Evolutionary conservation across 345 rosid genomes (phyloP).

Genomic region (Capsella bursapastoris): DNA sequence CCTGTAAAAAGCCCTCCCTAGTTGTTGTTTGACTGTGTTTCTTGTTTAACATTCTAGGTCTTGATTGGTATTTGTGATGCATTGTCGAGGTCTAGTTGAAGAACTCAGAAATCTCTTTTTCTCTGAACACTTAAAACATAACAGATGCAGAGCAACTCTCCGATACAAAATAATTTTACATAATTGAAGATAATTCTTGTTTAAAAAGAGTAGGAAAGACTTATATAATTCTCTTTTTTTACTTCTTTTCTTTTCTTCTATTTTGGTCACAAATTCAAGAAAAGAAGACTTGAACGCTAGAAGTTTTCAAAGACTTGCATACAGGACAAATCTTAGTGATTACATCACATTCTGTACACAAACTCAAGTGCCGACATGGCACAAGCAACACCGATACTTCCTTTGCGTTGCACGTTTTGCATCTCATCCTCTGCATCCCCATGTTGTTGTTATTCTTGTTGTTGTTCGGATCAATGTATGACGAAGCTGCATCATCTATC

Average conservation of each 20-base stretch:
- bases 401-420: constrained; percentile 58
- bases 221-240: background rate
- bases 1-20: no score
- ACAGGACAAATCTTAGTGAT: constrained; percentile 58
- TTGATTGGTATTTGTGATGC: no score
- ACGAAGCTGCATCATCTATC: constrained; percentile 66
- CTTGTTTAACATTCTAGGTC: no score
- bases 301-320: constrained; percentile 61
- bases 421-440: constrained; percentile 47
- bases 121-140: no score
- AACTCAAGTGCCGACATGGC: constrained; percentile 75
- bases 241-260: background rate
- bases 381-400: constrained; percentile 61
- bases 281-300: constrained; percentile 60
- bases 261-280: constrained; percentile 31
- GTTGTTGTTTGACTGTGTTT: no score
- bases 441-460: constrained; percentile 2
- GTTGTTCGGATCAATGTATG: constrained; percentile 49
- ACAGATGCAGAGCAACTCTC: background rate
- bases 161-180: background rate
- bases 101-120: no score
- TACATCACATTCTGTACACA: constrained; percentile 72
- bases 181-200: background rate
- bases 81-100: no score
- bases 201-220: background rate